These are phyloP conservation scores for Collariella sp. DNA, from an alignment of 495 filamentous ascomycete species.

Conservation along the genomic window DNA sequence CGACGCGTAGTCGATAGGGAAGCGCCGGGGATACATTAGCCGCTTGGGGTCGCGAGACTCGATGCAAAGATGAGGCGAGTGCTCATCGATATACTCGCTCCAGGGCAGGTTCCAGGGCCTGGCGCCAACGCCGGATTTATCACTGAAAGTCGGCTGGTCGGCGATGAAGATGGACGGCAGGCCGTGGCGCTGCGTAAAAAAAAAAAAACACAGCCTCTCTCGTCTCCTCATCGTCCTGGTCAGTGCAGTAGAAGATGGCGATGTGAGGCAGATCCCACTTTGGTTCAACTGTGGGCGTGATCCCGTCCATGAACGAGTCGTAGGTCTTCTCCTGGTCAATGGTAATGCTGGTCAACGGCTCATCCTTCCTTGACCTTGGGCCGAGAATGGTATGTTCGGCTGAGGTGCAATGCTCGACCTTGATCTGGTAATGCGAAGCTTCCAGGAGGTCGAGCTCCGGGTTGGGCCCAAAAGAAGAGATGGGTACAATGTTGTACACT, in stretches of 20 bases:
- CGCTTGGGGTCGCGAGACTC: slow-evolving; percentile 51
- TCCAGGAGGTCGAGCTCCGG: slow-evolving; percentile 71
- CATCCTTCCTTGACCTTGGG: slow-evolving; percentile 7
- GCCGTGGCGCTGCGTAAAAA: slow-evolving; percentile 56
- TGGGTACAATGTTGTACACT: slow-evolving; percentile 63
- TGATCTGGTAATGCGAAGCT: slow-evolving; percentile 56
- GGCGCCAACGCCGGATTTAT: no score
- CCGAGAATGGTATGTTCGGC: slow-evolving; percentile 41
- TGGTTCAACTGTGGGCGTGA: slow-evolving; percentile 28
- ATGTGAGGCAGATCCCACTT: slow-evolving; percentile 64
- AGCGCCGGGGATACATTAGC: slow-evolving; percentile 45
- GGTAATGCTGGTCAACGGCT: slow-evolving; percentile 37
- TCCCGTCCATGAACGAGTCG: slow-evolving; percentile 19
- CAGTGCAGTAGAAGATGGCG: slow-evolving; percentile 58
- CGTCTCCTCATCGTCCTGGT: slow-evolving; percentile 47
- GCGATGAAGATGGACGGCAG: slow-evolving; percentile 62
- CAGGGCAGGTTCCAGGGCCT: slow-evolving; percentile 16
- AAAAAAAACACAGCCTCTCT: slow-evolving; percentile 50
- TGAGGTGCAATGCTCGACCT: slow-evolving; percentile 60
- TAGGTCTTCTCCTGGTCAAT: slow-evolving; percentile 50
- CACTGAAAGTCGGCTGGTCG: slow-evolving; percentile 47
- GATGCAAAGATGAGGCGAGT: slow-evolving; percentile 56
- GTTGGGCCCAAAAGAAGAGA: slow-evolving; percentile 59
- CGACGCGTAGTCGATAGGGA: slow-evolving; percentile 64
- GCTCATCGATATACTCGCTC: slow-evolving; percentile 23